Percentiles rank a stretch among this genome's conserved stretches.
Evolutionary conservation across 495 filamentous ascomycete species (phyloP).

Genomic region (Podospora comata): DNA sequence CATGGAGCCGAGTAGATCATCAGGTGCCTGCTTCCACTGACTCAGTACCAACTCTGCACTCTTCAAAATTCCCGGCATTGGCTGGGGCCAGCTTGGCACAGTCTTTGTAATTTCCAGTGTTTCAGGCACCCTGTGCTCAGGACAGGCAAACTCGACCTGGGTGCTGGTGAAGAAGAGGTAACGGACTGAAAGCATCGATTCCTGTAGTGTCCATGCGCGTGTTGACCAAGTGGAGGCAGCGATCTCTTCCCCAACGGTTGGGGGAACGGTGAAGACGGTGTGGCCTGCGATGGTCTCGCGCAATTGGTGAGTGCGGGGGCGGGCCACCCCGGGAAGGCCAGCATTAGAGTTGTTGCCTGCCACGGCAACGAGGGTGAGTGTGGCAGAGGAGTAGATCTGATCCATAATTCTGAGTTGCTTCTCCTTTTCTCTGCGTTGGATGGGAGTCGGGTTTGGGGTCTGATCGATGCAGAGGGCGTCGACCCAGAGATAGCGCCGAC

Average conservation of each 20-base stretch:
- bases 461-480: constrained; percentile 29
- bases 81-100: neutral
- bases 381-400: neutral
- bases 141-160: neutral
- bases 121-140: neutral
- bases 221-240: neutral
- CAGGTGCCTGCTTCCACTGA: neutral
- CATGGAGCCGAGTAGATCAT: neutral
- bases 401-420: constrained; percentile 1
- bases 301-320: constrained; percentile 4
- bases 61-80: neutral
- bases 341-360: constrained; percentile 11
- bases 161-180: neutral
- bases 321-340: constrained; percentile 19
- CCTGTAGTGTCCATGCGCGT: neutral
- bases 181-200: neutral
- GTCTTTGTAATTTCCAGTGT: neutral
- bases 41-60: neutral
- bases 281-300: constrained; percentile 15
- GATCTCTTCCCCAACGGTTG: neutral
- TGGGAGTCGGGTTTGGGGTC: constrained; percentile 12
- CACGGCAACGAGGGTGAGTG: neutral
- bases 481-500: constrained; percentile 25
- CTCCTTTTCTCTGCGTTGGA: constrained; percentile 13
- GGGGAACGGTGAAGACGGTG: neutral